Evolutionary conservation across 352 stramenopile species (phyloP).

Genomic region (Phytophthora cryptogea): DNA sequence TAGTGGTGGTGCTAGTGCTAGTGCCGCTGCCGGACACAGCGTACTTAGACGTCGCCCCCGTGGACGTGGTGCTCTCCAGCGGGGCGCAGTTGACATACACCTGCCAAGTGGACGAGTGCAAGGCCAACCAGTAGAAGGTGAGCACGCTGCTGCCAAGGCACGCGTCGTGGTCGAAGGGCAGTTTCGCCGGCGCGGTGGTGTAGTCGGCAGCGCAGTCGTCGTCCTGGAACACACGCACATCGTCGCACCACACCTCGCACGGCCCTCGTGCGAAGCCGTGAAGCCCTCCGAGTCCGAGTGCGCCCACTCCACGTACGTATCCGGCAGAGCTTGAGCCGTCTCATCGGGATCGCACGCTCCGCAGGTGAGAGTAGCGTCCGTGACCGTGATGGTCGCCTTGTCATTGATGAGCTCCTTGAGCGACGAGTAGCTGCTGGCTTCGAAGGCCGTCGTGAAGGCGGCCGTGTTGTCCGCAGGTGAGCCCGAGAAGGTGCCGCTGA

Average conservation of each 20-base stretch:
- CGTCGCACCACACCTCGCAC: slow-evolving; percentile 44
- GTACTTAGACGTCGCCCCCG: slow-evolving; percentile 29
- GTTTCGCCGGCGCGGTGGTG: slow-evolving; percentile 20
- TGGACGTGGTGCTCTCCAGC: slow-evolving; percentile 24
- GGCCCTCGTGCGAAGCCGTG: slow-evolving; percentile 35
- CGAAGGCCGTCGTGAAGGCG: slow-evolving; percentile 29
- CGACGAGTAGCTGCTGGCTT: slow-evolving; percentile 29
- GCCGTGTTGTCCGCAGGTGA: slow-evolving; percentile 29
- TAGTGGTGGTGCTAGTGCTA: slow-evolving; percentile 8
- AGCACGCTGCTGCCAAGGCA: slow-evolving; percentile 33
- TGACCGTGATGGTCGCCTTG: slow-evolving; percentile 26
- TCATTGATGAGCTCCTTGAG: slow-evolving; percentile 35
- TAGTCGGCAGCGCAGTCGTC: slow-evolving; percentile 17
- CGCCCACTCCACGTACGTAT: slow-evolving; percentile 32
- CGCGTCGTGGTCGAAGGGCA: slow-evolving; percentile 31
- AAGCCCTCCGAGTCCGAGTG: slow-evolving; percentile 36
- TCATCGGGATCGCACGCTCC: slow-evolving; percentile 24
- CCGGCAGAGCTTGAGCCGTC: slow-evolving; percentile 24
- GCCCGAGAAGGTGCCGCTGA: slow-evolving; percentile 28
- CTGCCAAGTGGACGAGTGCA: slow-evolving; percentile 44
- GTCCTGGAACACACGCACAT: slow-evolving; percentile 11
- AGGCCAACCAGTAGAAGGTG: slow-evolving; percentile 49
- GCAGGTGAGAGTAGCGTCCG: slow-evolving; percentile 31
- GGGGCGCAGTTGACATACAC: slow-evolving; percentile 44
- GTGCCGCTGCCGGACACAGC: slow-evolving; percentile 12